phyloP scores from a whole-genome alignment of 176 grass and related monocot genomes.

The Rhynchospora tenuis region DNA sequence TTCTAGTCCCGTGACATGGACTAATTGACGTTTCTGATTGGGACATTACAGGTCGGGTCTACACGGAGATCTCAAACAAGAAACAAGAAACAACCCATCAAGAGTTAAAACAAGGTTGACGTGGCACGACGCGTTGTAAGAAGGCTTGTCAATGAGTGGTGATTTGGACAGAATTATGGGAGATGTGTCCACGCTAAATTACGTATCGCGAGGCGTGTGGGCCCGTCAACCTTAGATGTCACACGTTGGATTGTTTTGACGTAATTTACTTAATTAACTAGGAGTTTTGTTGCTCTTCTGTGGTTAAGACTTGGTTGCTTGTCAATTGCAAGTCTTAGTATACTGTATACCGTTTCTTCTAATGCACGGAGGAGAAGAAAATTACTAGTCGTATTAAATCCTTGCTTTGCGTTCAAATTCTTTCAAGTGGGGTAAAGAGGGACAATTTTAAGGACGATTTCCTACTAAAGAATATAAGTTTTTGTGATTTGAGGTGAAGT shows the following conservation, averaged over 20 bases:
- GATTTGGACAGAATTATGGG: background rate
- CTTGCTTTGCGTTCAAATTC: background rate
- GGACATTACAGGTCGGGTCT: background rate
- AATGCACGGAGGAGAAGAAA: background rate
- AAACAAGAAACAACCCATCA: too few relatives aligned
- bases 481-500: background rate
- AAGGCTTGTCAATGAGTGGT: background rate
- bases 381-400: background rate
- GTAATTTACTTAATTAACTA: background rate
- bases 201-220: background rate
- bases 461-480: background rate
- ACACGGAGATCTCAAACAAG: background rate
- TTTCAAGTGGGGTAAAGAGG: background rate
- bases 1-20: too few relatives aligned
- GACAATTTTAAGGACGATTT: background rate
- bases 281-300: background rate
- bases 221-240: background rate
- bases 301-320: background rate
- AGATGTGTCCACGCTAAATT: background rate
- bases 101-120: background rate
- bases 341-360: background rate
- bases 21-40: background rate
- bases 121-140: background rate
- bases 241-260: background rate
- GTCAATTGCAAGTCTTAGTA: background rate